Base-by-base conservation (phyloP, 139 green algal genomes). In the Chlamydomonas eustigma region DNA sequence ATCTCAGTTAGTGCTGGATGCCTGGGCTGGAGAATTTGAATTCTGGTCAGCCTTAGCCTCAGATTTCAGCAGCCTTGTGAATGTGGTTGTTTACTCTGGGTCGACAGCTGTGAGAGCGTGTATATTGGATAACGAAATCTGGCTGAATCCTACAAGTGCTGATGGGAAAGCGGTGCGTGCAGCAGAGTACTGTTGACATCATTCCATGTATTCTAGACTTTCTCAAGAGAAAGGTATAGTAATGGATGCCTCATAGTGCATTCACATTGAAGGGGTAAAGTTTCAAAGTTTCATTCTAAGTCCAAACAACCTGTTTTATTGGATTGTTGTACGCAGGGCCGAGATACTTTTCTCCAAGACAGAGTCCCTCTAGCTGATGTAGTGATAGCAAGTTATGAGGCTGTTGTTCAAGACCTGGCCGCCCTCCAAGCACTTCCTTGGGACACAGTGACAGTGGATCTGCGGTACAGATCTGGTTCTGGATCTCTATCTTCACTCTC, bases 381-480 rank as follows among this genome's bases (percentile, higher is more conserved):
- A 18, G 86, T 97, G 34, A 58, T 97, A 0, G 85, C 88, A 0
- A 86, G 70, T 5, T 88, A 91, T 50, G 92, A 97, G 76, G 78
- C 84, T 3, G 80, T 91, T 8, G 77, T 74, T 12, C 52, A 81
- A 5, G 89, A 94, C 58, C 68, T 83, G 0, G 38, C 39, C 0
- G 73, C 77, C 31, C 82, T 95, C 66, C 78, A 79, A 63, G 37
- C 66, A 0, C 35, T 94, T 4, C 77, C 75, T 30, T 97, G 92
- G 92, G 83, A 90, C 33, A 73, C 74, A 0, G 63, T 94, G 3
- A 79, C 93, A 25, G 64, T 94, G 65, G 92, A 97, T 82, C 80
- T 91, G 73, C 86, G 91, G 37, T 31, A 2, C 38, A 3, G 4
- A 4, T 28, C 33, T 2, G 5, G 67, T 38, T 39, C 28, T 3